Base-by-base conservation (phyloP, 331 rosid genomes). In the Malus hybrid region DNA sequence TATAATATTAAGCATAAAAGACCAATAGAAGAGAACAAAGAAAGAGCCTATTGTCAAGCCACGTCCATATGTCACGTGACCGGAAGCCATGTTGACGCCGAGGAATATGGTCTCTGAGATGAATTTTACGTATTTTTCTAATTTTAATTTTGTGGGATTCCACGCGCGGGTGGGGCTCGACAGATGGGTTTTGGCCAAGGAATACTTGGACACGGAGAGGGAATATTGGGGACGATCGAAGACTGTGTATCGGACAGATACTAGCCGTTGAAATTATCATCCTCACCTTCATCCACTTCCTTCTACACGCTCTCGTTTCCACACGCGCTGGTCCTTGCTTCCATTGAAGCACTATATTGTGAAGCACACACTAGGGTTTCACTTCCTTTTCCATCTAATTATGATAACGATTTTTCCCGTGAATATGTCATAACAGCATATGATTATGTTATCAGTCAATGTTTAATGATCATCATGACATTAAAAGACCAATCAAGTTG, bases 41-140 rank as follows among this genome's bases (percentile, higher is more conserved):
- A 55, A 19, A 66, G 81, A 85, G 79, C 65, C 71, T 70, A 71
- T 63, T n/a, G 77, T 82, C 78, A 81, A 80, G 86, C 82, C 86
- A 86, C 85, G 85, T 85, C 82, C 87, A 84, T 71, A 66, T 75
- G 82, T 88, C 97, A 90, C 96, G 97, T 92, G 97, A 88, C 71
- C 16, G 53, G 68, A 78, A 39, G 88, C 91, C 88, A 79, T 78
- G 85, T 86, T 85, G 82, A 84, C 91, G 93, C 87, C 96, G 96
- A 76, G 15, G 85, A 87, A 85, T 85, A 81, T 88, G 97, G 81
- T 73, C 56, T 71, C 52, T 70, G 26, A 3, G 20, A 28, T 62
- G 10, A 6, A 39, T 62, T 62, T 7, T 44, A 6, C 6, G 26
- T 22, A 13, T 11, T 63, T 28, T 2, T 13, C 20, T 57, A 7